Evolutionary conservation across 495 filamentous ascomycete genomes (phyloP).

Genomic region (Tuber umbilicatum): DNA sequence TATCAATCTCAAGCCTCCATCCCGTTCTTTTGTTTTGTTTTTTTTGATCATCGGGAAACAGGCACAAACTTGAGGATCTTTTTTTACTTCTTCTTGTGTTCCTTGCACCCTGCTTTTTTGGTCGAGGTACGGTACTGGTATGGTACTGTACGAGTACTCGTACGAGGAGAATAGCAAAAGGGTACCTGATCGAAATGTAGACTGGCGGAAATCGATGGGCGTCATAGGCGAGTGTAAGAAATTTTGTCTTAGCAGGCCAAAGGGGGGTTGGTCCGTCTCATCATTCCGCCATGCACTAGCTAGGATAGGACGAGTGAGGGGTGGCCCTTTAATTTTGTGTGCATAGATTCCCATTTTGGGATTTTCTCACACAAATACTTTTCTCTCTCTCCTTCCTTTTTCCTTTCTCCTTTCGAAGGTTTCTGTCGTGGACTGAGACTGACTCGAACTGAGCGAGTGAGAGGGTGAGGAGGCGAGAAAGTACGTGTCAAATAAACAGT

Average conservation of each 20-base stretch:
- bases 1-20: background rate
- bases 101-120: background rate
- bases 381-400: background rate
- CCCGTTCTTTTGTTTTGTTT: background rate
- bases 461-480: background rate
- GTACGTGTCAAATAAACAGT: conserved; percentile 1
- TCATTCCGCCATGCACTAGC: conserved; percentile 27
- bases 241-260: conserved; percentile 26
- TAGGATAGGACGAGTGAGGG: conserved; percentile 19
- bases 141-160: background rate
- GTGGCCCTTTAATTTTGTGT: conserved; percentile 34
- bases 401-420: conserved; percentile 2
- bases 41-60: background rate
- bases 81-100: conserved; percentile 4
- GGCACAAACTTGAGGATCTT: background rate
- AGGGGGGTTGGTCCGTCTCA: conserved; percentile 33
- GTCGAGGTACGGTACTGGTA: background rate
- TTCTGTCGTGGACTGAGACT: background rate
- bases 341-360: conserved; percentile 5
- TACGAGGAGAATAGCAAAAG: background rate
- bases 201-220: conserved; percentile 17
- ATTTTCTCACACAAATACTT: conserved; percentile 1
- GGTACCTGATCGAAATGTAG: background rate
- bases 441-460: background rate
- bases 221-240: conserved; percentile 17